Conservation (phyloP, 345 rosid species). For the Populus tremula region DNA sequence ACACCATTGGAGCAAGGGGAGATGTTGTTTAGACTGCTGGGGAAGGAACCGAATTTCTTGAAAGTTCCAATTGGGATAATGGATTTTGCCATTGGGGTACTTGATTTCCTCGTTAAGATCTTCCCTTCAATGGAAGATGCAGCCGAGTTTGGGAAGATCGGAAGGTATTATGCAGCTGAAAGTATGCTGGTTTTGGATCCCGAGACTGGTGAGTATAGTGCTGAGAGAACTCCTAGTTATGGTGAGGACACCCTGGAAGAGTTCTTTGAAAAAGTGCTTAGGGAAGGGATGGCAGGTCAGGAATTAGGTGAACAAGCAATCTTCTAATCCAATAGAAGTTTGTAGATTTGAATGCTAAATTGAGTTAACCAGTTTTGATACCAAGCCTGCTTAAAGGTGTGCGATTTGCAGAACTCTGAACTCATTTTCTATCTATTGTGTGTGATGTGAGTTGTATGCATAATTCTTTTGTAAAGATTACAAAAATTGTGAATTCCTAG, state of each 20-base stretch:
- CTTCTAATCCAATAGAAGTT: conserved; percentile 38
- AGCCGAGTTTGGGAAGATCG: conserved; percentile 94
- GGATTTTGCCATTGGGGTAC: conserved; percentile 76
- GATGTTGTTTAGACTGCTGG: conserved; percentile 65
- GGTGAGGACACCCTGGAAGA: conserved; percentile 86
- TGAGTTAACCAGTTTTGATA: conserved; percentile 19
- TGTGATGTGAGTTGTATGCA: neutral
- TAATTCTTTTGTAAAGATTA: conserved; percentile 10
- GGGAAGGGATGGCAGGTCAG: conserved; percentile 93
- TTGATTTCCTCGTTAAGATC: conserved; percentile 65
- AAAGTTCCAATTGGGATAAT: conserved; percentile 87
- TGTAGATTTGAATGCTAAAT: conserved; percentile 3
- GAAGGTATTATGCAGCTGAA: conserved; percentile 92
- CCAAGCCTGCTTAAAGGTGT: conserved; percentile 2
- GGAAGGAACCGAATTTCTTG: conserved; percentile 81
- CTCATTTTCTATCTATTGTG: neutral
- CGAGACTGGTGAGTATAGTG: conserved; percentile 76
- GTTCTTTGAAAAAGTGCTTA: conserved; percentile 67
- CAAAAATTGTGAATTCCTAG: neutral
- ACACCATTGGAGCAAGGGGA: conserved; percentile 91
- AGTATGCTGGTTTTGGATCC: conserved; percentile 88
- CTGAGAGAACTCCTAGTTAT: conserved; percentile 85
- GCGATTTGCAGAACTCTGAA: neutral
- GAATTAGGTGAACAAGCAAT: conserved; percentile 89
- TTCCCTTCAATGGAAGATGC: conserved; percentile 82